Base-by-base conservation (phyloP, 257 asterid species). In the Fraxinus cuspidata region DNA sequence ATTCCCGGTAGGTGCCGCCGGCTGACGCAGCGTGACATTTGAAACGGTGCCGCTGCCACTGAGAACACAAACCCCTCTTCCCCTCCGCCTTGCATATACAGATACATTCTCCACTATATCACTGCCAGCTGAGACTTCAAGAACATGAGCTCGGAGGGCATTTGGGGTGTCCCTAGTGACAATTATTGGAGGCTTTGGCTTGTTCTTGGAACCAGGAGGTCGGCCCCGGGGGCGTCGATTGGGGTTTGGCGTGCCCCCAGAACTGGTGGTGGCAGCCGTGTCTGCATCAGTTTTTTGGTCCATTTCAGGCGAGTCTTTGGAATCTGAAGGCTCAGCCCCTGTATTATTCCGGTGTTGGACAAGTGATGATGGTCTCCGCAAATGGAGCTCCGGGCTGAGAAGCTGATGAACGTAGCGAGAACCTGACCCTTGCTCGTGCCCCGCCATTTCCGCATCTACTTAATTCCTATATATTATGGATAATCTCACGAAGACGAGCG, bases 161-260 rank as follows among this genome's bases (percentile, higher is more conserved):
- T 91, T 91, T 44, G 94, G 94, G 78, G 81, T 88, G 77, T 89
- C 94, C 28, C 92, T 81, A 0, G 93, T 88, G 37, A 91, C 93
- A 19, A 91, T 74, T 2, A 88, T 78, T 0, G 94, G 94, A 0
- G 97, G 94, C 85, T 87, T 91, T 3, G 94, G 85, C 28, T 88
- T 92, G 85, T 92, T 92, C 73, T 89, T 88, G 28, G 97, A 92
- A 0, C 97, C 96, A 0, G 96, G 81, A 0, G 97, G 96, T 0
- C 97, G 88, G 64, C 97, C 97, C 1, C 97, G 82, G 18, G 96
- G 87, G 2, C 97, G 93, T 21, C 96, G 92, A 82, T 82, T 81
- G 37, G 81, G 72, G 51, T 74, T 56, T 31, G 89, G 79, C 0
- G 86, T 78, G 1, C 84, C 89, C 2, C 88, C 91, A 51, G 92